Conservation (phyloP, 1,284 basidiomycete genomes). For the Mycena citricolor region DNA sequence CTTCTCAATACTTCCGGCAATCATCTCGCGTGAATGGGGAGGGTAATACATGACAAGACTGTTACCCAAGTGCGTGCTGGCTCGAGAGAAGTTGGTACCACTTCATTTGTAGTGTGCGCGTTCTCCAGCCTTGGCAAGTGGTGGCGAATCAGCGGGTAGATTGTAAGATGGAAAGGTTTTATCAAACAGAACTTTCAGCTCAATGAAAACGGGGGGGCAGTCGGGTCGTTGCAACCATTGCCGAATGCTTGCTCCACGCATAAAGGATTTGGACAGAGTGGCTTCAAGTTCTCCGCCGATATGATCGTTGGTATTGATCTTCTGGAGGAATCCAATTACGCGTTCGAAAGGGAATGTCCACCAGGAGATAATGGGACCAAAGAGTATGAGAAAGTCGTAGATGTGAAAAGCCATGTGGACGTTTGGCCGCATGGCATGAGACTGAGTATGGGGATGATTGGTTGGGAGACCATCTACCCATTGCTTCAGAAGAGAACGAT, state of each 20-base stretch:
- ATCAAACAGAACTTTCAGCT: slow-evolving; percentile 27
- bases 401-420: slow-evolving; percentile 34
- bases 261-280: slow-evolving; percentile 21
- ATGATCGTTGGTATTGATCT: slow-evolving; percentile 6
- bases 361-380: slow-evolving; percentile 28
- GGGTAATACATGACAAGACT: slow-evolving; percentile 20
- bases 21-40: not conserved
- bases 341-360: slow-evolving; percentile 19
- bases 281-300: slow-evolving; percentile 18
- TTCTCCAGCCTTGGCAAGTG: not conserved
- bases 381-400: slow-evolving; percentile 27
- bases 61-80: slow-evolving; percentile 24
- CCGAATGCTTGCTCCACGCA: slow-evolving; percentile 21
- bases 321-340: slow-evolving; percentile 8
- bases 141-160: not conserved
- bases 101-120: slow-evolving; percentile 20
- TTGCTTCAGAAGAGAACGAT: slow-evolving; percentile 15
- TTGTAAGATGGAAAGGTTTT: not conserved
- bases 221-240: slow-evolving; percentile 22
- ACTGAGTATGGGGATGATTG: slow-evolving; percentile 13
- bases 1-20: slow-evolving; percentile 22
- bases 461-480: slow-evolving; percentile 20
- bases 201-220: slow-evolving; percentile 22
- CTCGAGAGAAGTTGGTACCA: slow-evolving; percentile 17
- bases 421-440: slow-evolving; percentile 19